Conservation (phyloP, 495 filamentous ascomycete species). For the Penicillium lagena region DNA sequence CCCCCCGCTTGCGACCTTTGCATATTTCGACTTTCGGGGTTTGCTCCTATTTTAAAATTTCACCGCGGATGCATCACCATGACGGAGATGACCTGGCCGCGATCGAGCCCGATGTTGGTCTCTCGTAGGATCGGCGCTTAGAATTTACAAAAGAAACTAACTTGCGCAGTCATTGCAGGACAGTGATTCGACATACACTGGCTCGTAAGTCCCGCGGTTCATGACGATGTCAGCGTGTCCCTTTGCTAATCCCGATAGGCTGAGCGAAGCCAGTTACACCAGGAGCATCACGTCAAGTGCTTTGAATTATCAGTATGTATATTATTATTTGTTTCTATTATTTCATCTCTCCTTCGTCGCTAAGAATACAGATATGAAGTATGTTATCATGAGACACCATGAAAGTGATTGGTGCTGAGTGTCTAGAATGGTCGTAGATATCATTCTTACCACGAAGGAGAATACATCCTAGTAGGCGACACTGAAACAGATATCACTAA, state of each 20-base stretch:
- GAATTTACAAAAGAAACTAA: neutral
- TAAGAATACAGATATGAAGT: slow-evolving; percentile 34
- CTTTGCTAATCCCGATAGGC: slow-evolving; percentile 7
- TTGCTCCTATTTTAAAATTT: too few species aligned
- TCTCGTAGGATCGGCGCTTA: neutral
- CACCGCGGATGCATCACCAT: too few species aligned
- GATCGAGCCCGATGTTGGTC: slow-evolving; percentile 30
- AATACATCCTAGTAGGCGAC: slow-evolving; percentile 21
- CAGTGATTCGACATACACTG: slow-evolving; percentile 22
- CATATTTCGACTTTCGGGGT: too few species aligned
- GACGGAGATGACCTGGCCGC: slow-evolving; percentile 3
- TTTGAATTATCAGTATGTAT: slow-evolving; percentile 37
- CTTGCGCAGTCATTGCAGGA: slow-evolving; percentile 15
- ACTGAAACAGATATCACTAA: neutral
- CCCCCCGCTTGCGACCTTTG: too few species aligned
- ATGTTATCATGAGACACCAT: slow-evolving; percentile 8
- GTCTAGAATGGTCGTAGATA: slow-evolving; percentile 30
- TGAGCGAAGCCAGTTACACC: slow-evolving; percentile 26
- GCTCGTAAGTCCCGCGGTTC: slow-evolving; percentile 21
- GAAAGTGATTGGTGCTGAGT: neutral
- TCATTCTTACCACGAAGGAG: slow-evolving; percentile 24
- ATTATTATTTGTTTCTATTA: too few species aligned
- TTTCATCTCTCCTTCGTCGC: too few species aligned
- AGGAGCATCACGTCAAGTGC: slow-evolving; percentile 34
- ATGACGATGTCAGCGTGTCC: neutral